A percentile compares a stretch with the other conserved stretches of the same genome.
phyloP scores from a whole-genome alignment of 768 basidiomycete genomes.

The Lentinula sp. region DNA sequence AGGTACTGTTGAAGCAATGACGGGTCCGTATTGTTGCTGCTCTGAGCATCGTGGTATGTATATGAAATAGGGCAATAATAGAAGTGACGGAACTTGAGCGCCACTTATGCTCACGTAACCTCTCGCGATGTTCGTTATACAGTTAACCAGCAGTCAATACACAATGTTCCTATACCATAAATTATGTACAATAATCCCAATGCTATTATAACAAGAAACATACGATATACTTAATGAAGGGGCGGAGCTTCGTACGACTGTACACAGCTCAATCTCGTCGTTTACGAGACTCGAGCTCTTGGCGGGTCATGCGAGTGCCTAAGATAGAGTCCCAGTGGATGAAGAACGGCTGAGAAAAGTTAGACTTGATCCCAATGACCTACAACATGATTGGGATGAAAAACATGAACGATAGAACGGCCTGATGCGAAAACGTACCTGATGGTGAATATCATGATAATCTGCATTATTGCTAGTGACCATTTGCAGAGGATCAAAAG shows the following conservation, averaged over 20 bases:
- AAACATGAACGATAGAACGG: neutral
- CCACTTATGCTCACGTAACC: neutral
- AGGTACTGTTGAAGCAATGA: neutral
- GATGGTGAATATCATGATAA: conserved; percentile 98
- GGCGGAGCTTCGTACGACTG: neutral
- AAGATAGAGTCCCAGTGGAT: conserved; percentile 88
- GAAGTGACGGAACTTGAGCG: neutral
- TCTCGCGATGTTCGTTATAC: neutral
- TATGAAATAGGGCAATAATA: neutral
- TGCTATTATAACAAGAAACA: neutral
- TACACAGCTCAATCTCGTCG: conserved; percentile 26
- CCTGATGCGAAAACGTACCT: conserved; percentile 37
- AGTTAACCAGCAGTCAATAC: too few relatives aligned
- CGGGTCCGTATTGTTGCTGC: neutral
- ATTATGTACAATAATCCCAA: neutral
- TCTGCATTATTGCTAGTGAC: conserved; percentile 87
- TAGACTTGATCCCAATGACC: conserved; percentile 87
- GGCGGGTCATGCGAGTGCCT: conserved; percentile 77
- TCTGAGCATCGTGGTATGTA: neutral
- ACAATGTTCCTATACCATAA: neutral
- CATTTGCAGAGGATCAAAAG: conserved; percentile 89
- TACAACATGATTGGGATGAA: conserved; percentile 14
- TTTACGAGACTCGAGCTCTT: conserved; percentile 52
- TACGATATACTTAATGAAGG: neutral
- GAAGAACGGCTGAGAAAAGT: conserved; percentile 95